Conservation (phyloP, 768 basidiomycete genomes). For the Nidularia pulvinata region DNA sequence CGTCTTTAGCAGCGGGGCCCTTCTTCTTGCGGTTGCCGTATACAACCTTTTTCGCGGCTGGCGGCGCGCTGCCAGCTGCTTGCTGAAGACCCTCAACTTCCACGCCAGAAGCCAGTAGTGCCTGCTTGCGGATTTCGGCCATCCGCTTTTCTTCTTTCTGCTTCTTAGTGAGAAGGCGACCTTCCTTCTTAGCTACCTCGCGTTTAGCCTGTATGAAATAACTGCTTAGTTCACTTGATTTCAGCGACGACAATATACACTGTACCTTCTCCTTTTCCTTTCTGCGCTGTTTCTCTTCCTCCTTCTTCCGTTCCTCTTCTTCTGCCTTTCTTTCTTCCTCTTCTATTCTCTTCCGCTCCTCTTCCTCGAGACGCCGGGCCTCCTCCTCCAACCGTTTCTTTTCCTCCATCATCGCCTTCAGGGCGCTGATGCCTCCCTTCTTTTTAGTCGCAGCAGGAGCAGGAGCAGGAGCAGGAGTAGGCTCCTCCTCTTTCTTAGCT, state of each 20-base stretch:
- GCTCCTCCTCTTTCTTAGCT: constrained; percentile 58
- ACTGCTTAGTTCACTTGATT: constrained; percentile 2
- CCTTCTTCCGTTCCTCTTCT: constrained; percentile 76
- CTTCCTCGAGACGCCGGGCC: constrained; percentile 66
- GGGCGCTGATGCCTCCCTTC: constrained; percentile 77
- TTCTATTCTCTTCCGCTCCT: constrained; percentile 79
- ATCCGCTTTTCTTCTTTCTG: constrained; percentile 93
- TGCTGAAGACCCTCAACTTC: constrained; percentile 90
- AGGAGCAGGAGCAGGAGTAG: constrained; percentile 37
- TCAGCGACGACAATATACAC: constrained; percentile 3
- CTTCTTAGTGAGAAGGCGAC: constrained; percentile 93
- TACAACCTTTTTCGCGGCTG: constrained; percentile 68
- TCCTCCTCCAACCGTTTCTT: constrained; percentile 90
- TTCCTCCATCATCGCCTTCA: constrained; percentile 92
- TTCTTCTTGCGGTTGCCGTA: constrained; percentile 89
- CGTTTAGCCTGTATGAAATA: constrained; percentile 69
- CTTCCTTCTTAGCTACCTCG: constrained; percentile 92
- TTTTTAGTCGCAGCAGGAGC: constrained; percentile 56
- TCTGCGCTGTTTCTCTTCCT: constrained; percentile 80
- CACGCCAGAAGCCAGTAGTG: constrained; percentile 86
- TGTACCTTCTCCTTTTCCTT: constrained; percentile 89
- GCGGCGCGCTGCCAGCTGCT: constrained; percentile 32
- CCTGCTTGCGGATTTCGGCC: constrained; percentile 89
- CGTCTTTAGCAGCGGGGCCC: constrained; percentile 46
- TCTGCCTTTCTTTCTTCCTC: constrained; percentile 83